These are phyloP conservation scores for Mucor indicus DNA, from an alignment of 371 early-diverging fungal genomes.

Conservation along the genomic window DNA sequence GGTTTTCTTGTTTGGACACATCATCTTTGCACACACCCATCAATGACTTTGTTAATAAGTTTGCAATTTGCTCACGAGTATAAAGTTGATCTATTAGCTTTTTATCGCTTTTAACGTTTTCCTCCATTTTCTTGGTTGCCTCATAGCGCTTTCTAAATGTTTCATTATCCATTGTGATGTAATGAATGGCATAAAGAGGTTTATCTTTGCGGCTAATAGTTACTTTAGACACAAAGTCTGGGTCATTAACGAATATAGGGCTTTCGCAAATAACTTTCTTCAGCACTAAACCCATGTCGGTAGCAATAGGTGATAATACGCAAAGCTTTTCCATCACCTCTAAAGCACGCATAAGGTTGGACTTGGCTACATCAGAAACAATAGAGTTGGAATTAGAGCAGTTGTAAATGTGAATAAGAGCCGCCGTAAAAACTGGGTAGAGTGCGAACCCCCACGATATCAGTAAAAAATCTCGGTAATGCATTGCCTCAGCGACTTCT, in stretches of 20 bases:
- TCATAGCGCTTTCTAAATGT: too few relatives aligned
- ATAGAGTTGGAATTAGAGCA: conserved; percentile 3
- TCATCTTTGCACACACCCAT: too few relatives aligned
- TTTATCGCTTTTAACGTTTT: too few relatives aligned
- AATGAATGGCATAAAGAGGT: too few relatives aligned
- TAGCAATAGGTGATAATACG: neutral
- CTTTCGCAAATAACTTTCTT: conserved; percentile 7
- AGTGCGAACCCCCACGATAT: conserved; percentile 29
- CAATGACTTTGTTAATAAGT: too few relatives aligned
- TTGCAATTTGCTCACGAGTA: too few relatives aligned
- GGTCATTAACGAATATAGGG: conserved; percentile 3
- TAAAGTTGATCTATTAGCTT: too few relatives aligned
- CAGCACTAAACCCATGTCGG: conserved; percentile 3
- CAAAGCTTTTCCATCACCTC: conserved; percentile 9
- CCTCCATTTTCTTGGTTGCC: too few relatives aligned
- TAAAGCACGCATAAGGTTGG: conserved; percentile 11
- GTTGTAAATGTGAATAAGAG: conserved; percentile 19
- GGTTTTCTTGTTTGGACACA: too few relatives aligned
- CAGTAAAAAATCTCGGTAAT: conserved; percentile 18
- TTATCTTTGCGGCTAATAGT: too few relatives aligned
- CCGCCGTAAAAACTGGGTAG: conserved; percentile 25
- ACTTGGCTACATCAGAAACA: conserved; percentile 15
- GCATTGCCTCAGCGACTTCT: conserved; percentile 22
- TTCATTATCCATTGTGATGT: too few relatives aligned
- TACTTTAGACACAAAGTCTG: conserved; percentile 6